Evolutionary conservation across 768 basidiomycete species (phyloP), one percentile per base, ranked within the genome.

Genomic region (Pleurotus tuber-regium): DNA sequence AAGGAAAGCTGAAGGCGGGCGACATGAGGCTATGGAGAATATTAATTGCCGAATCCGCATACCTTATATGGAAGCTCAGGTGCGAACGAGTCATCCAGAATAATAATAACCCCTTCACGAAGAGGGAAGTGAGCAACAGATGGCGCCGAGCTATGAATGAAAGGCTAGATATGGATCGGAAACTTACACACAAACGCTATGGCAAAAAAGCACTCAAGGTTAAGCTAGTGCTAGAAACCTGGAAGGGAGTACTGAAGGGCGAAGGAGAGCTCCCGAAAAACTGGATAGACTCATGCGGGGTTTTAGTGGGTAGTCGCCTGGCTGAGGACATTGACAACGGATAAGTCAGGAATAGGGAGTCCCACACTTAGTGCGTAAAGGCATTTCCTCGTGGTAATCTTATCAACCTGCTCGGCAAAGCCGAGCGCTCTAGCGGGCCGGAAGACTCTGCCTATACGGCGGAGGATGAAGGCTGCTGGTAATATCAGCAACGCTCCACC

Each of bases 241-340:
- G 61, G 61, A 43, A 11, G 21, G 47, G 50, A 1, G 21, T 33
- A 4, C 33, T 61, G 10, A 5, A 26, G 19, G 29, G 57, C 11
- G 56, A 58, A 50, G 14, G 47, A 9, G 21, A 18, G 2, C 55
- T 60, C n/a, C 54, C 52, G 4, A 9, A 40, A 0, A 46, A 61
- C 23, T 61, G 61, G 61, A 54, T 49, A 1, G 56, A 61, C 60
- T 61, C 58, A 56, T 56, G 59, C 58, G 30, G 43, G 4, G 51
- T 31, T 19, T n/a, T n/a, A n/a, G n/a, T n/a, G n/a, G n/a, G n/a
- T n/a, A n/a, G n/a, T n/a, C n/a, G n/a, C n/a, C n/a, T 24, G 23
- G 38, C 11, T 19, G 21, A 14, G 25, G n/a, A n/a, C 33, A n/a
- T 35, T 35, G 26, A 25, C 28, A 18, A 31, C 12, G 12, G 28